These are phyloP conservation scores for Rhododendron williamsianum DNA, from an alignment of 148 eudicot genomes.

Conservation along the genomic window DNA sequence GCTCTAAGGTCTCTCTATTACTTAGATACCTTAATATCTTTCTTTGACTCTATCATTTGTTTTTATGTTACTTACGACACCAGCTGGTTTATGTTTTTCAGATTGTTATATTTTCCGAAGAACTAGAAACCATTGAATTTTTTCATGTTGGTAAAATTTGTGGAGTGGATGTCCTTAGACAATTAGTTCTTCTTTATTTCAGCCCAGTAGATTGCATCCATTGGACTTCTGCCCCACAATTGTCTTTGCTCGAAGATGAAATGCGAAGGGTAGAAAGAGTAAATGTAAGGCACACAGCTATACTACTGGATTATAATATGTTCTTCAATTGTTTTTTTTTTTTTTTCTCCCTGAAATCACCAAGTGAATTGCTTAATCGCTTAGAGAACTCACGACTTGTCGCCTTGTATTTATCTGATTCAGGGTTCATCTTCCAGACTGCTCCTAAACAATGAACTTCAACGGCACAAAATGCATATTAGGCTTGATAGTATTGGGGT, in stretches of 20 bases:
- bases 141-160: neutral
- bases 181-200: conserved; percentile 24
- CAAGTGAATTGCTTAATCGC: neutral
- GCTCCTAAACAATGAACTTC: neutral
- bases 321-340: neutral
- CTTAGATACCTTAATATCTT: neutral
- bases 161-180: neutral
- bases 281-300: conserved; percentile 53
- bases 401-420: neutral
- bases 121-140: neutral
- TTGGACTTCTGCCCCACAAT: conserved; percentile 95
- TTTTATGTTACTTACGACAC: neutral
- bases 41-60: neutral
- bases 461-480: neutral
- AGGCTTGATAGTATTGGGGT: neutral
- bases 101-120: neutral
- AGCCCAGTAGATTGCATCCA: conserved; percentile 99
- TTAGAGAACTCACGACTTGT: neutral
- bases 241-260: conserved; percentile 96
- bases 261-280: conserved; percentile 98
- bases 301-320: neutral
- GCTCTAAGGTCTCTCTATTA: neutral
- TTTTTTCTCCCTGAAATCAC: neutral
- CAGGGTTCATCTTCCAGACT: neutral
- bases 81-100: neutral